Base-by-base conservation (phyloP, 2,329 filamentous ascomycete genomes). In the Tympanopsis confertula region DNA sequence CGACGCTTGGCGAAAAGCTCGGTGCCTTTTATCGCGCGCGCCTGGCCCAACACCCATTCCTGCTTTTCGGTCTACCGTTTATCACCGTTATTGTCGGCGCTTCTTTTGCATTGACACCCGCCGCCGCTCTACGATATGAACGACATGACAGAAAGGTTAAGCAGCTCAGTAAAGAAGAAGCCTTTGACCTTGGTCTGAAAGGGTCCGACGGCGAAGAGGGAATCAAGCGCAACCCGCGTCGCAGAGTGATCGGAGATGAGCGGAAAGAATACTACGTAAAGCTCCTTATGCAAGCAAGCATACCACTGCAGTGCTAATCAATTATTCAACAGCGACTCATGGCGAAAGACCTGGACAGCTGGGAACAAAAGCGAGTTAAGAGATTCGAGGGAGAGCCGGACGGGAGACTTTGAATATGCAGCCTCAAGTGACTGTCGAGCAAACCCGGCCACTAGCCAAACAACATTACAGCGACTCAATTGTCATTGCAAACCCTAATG, bases 331-430 rank as follows among this genome's bases (percentile, higher is more conserved):
- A 91, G 84, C 76, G 78, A 61, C 66, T 85, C 28, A 83, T 86
- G 48, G 84, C 85, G 20, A 94, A 93, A 58, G 91, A 96, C 54
- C 63, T 96, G 43, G 89, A 98, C 52, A 74, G 86, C 53, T 98
- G 91, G 91, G 89, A 96, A 57, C 91, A 96, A 62, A 93, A 91
- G 62, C 78, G 93, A 38, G 87, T 96, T 10, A 78, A 94, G 64
- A 71, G 91, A 54, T 70, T 95, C 42, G 79, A 85, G 15, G 91
- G 91, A 47, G 93, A 98, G 59, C 82, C 76, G 42, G 89, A 98
- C 57, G 89, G 89, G 22, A 73, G 85, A 37, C 56, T 94, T 47
- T 82, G 58, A 68, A 18, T n/a, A 10, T n/a, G n/a, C n/a, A n/a
- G n/a, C n/a, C n/a, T n/a, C n/a, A n/a, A n/a, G n/a, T n/a, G n/a